Base-by-base conservation (phyloP, 2,329 filamentous ascomycete genomes). In the Plectosphaerella plurivora region DNA sequence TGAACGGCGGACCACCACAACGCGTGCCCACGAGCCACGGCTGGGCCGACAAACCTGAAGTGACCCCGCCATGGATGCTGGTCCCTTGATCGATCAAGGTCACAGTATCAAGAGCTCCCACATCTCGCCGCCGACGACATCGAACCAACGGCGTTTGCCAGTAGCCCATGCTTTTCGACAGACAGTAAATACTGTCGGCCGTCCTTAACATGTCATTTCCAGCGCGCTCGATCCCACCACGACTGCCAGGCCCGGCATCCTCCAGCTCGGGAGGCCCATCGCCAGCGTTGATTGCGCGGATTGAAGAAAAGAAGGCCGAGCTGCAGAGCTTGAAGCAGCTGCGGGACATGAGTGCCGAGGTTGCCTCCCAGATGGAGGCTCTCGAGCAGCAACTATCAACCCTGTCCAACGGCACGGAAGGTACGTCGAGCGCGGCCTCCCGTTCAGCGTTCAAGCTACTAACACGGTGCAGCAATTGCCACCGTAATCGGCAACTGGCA, bases 401-500 rank as follows among this genome's bases (percentile, higher is more conserved):
- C 0, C 70, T 95, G 24, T 89, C 88, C 1, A 84, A 91, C 61
- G 90, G 90, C 14, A 94, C 90, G 28, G 88, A 94, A 80, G 87
- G 87, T 88, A 65, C 24, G 44, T 18, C 22, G 22, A 41, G 12
- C 33, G 25, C 45, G 9, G 18, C 15, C 14, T 16, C 7, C 16
- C 6, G 3, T 14, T 41, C 16, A 14, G 37, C 10, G 10, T 14
- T n/a, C 37, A 5, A 39, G 14, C 15, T 7, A 39, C 37, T 39
- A 3, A 16, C 37, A 39, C 10, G 37, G 15, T 22, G 47, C 65
- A 91, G 89, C 88, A 55, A 90, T 95, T 62, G 89, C 90, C 39
- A 81, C 86, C n/a, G 89, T 95, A 20, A 76, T 95, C 65, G 82
- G 86, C 50, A 95, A 94, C 67, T 95, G 90, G 90, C 87, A 92